Evolutionary conservation across 2,329 filamentous ascomycete species (phyloP).

Genomic region (Fusarium nygamai): DNA sequence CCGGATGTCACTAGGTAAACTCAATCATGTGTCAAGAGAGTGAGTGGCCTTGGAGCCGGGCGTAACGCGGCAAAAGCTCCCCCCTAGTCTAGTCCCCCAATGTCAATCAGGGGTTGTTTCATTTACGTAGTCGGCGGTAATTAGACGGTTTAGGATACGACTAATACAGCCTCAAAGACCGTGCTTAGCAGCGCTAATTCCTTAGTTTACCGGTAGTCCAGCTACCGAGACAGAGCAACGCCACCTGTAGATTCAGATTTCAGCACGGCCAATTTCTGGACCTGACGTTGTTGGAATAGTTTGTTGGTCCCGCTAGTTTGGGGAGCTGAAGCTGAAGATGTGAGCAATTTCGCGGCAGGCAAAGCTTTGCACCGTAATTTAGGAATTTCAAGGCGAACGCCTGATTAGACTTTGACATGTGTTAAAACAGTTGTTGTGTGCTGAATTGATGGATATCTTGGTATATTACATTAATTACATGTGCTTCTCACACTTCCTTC

Average conservation of each 20-base stretch:
- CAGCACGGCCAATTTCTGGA: not conserved
- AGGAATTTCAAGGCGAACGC: not conserved
- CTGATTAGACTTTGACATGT: not conserved
- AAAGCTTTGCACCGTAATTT: not conserved
- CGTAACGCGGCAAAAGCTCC: slow-evolving; percentile 2
- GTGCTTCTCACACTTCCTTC: not conserved
- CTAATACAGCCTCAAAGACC: not conserved
- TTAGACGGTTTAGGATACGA: not conserved
- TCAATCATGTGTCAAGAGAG: not conserved
- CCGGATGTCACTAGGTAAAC: not conserved
- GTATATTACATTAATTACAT: not conserved
- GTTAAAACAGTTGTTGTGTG: no score
- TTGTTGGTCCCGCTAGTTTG: not conserved
- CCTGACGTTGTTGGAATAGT: not conserved
- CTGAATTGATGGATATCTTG: not conserved
- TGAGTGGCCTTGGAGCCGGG: not conserved
- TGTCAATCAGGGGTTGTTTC: not conserved
- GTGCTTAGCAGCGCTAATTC: not conserved
- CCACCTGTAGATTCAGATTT: not conserved
- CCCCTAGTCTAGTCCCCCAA: not conserved
- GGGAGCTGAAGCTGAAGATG: not conserved
- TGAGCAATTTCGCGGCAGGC: not conserved
- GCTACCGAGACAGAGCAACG: not conserved
- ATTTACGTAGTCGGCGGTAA: not conserved
- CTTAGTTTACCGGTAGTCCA: not conserved